Conservation (phyloP, 768 basidiomycete species). For the Mycena belliarum region DNA sequence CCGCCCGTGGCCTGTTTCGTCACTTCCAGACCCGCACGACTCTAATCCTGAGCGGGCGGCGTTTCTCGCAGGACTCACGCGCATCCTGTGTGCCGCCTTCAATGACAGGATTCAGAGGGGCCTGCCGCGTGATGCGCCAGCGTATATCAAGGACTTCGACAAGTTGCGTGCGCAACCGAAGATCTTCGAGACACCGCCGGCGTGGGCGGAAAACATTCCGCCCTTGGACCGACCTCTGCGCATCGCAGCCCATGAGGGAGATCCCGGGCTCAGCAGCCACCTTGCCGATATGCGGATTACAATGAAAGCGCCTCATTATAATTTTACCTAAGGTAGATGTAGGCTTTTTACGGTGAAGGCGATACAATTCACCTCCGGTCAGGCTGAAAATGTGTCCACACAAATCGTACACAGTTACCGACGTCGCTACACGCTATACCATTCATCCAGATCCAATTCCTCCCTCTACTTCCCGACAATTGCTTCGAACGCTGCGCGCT, state of each 20-base stretch:
- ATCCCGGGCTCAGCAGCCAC: not conserved
- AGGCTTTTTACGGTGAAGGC: too few relatives aligned
- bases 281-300: not conserved
- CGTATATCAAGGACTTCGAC: constrained; percentile 33
- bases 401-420: too few relatives aligned
- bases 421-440: too few relatives aligned
- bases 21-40: constrained; percentile 22
- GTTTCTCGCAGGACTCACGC: constrained; percentile 28
- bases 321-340: too few relatives aligned
- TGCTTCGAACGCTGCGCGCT: too few relatives aligned
- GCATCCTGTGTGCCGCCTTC: constrained; percentile 29
- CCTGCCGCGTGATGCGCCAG: constrained; percentile 34
- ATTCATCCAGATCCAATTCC: too few relatives aligned
- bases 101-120: constrained; percentile 31
- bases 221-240: not conserved
- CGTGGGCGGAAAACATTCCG: constrained; percentile 24
- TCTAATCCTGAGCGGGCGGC: constrained; percentile 27
- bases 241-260: not conserved
- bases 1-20: constrained; percentile 9
- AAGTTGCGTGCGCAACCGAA: constrained; percentile 22
- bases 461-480: too few relatives aligned
- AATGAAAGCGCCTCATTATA: too few relatives aligned
- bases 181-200: constrained; percentile 16
- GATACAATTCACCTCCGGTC: too few relatives aligned
- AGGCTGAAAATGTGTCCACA: too few relatives aligned